A percentile compares a stretch with the other conserved stretches of the same genome.
Conservation (phyloP, 805 yeast species). For the Metschnikowia amazonensis region DNA sequence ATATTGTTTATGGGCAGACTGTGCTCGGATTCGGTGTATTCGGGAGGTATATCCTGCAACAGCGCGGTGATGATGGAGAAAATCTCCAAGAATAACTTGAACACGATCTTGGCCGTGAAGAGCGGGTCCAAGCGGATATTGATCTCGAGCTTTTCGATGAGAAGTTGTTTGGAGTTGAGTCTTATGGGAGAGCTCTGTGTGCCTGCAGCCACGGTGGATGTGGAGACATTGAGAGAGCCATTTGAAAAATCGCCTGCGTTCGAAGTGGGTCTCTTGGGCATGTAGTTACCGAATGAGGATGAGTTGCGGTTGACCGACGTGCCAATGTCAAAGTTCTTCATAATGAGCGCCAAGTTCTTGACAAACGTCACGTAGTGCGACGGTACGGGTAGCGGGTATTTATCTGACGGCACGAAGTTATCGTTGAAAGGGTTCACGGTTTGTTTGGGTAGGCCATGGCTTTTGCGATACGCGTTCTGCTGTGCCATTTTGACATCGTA, state of each 20-base stretch:
- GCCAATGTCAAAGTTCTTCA: conserved; percentile 42
- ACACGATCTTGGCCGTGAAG: conserved; percentile 35
- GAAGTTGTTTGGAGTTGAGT: conserved; percentile 37
- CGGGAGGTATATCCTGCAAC: conserved; percentile 11
- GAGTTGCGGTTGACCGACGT: conserved; percentile 4
- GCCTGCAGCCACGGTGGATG: background rate
- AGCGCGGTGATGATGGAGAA: conserved; percentile 26
- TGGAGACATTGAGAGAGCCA: conserved; percentile 7
- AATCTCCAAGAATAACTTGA: conserved; percentile 28
- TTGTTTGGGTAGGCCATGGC: conserved; percentile 3
- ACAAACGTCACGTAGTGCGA: conserved; percentile 32
- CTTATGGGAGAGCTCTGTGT: conserved; percentile 35
- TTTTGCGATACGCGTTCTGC: conserved; percentile 5
- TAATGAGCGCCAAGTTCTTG: conserved; percentile 28
- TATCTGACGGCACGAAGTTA: conserved; percentile 3
- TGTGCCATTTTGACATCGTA: conserved; percentile 24
- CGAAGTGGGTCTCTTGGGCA: background rate
- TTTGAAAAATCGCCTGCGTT: background rate
- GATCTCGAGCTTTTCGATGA: conserved; percentile 42
- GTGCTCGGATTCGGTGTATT: conserved; percentile 2
- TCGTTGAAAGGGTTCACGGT: conserved; percentile 16
- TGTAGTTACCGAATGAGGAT: background rate
- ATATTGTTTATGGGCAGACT: conserved; percentile 1
- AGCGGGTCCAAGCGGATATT: conserved; percentile 38
- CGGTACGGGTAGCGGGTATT: conserved; percentile 6